Base-by-base conservation (phyloP, 345 rosid species). In the Zanthoxylum bungeanum region DNA sequence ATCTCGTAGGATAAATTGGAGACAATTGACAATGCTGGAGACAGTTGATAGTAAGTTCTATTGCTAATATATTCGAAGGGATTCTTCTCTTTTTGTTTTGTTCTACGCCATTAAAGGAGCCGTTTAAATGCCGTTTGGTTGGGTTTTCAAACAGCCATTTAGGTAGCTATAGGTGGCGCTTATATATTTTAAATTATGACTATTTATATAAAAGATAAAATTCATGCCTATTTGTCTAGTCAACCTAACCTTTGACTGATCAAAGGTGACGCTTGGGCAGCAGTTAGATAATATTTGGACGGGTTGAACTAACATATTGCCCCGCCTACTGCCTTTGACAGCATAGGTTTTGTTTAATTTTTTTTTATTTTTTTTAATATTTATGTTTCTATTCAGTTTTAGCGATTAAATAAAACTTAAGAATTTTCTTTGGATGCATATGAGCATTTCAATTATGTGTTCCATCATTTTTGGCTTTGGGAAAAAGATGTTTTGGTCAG, bases 1-100 rank as follows among this genome's bases (percentile, higher is more conserved):
- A 73, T 90, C 98, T 58, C 89, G 98, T 19, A 86, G 97, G 80
- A 90, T 94, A 80, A 85, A 85, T 78, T 94, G 98, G 98, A 77
- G 82, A 64, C 91, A 83, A 57, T 79, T 94, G 69, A 92, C 98
- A 33, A 70, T 79, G 60, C 80, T 87, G 76, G 98, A 94, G 87
- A 89, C 95, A 17, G 77, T 94, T 71, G 93, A 94, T 66, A 69
- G 97, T 94, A 88, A 84, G 88, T 70, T 70, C 17, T 70, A 28
- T n/a, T n/a, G n/a, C n/a, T n/a, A n/a, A n/a, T n/a, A n/a, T 40
- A 49, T 30, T 9, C 4, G 4, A 49, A 65, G 16, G 42, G 55
- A n/a, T n/a, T n/a, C n/a, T n/a, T n/a, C n/a, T n/a, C n/a, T n/a
- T n/a, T n/a, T n/a, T n/a, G n/a, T n/a, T n/a, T n/a, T n/a, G n/a